Percentiles rank a stretch among this genome's conserved stretches.
These are phyloP conservation scores for Euptelea pleiosperma DNA, from an alignment of 164 flowering plant genomes.

Conservation along the genomic window DNA sequence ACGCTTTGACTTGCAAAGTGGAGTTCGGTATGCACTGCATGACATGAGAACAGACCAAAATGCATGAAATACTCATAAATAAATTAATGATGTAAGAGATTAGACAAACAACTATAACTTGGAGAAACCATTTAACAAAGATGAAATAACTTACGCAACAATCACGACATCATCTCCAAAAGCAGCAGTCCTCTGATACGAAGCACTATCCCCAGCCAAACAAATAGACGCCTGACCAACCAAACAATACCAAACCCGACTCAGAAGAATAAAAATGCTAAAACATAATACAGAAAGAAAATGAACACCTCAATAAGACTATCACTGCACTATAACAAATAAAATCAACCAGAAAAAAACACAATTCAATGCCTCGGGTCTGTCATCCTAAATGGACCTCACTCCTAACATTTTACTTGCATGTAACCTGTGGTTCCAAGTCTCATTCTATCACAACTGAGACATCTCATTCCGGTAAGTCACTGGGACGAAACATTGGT, in stretches of 20 bases:
- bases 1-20: constrained; percentile 83
- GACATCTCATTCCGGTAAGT: too few species aligned
- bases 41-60: not conserved
- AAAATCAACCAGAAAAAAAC: too few species aligned
- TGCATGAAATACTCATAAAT: not conserved
- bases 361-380: too few species aligned
- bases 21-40: constrained; percentile 68
- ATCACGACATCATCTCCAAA: constrained; percentile 92
- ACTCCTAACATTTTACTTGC: too few species aligned
- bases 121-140: not conserved
- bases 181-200: constrained; percentile 61
- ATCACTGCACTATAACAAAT: too few species aligned
- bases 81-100: not conserved
- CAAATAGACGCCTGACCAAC: constrained; percentile 74
- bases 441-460: too few species aligned
- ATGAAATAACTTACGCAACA: constrained; percentile 71
- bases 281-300: not conserved
- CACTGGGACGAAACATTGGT: too few species aligned
- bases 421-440: too few species aligned
- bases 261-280: too few species aligned
- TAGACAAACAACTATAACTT: constrained; percentile 1
- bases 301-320: too few species aligned
- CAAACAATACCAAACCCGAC: not conserved
- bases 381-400: too few species aligned
- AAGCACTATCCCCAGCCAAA: constrained; percentile 73